Conservation (phyloP, 2,329 filamentous ascomycete species). For the Talaromyces sp. region DNA sequence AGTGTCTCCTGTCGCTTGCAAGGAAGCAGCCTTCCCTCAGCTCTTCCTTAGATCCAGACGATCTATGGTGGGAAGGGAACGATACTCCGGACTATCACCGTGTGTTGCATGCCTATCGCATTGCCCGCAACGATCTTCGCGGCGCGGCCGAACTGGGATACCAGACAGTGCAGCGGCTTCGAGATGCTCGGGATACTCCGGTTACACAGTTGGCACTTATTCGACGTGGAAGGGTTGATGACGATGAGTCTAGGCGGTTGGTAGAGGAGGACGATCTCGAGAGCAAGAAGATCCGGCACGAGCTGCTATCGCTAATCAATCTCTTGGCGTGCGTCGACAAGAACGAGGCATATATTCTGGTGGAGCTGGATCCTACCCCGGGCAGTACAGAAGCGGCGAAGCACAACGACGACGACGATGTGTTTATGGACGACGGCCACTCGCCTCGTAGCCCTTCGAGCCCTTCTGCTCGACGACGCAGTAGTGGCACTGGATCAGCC, state of each 20-base stretch:
- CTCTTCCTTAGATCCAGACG: slow-evolving; percentile 33
- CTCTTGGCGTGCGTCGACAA: slow-evolving; percentile 78
- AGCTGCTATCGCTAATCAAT: slow-evolving; percentile 90
- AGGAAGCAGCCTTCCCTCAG: slow-evolving; percentile 61
- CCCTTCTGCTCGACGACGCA: slow-evolving; percentile 4
- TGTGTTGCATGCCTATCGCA: slow-evolving; percentile 85
- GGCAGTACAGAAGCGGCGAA: slow-evolving; percentile 39
- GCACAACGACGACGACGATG: slow-evolving; percentile 32
- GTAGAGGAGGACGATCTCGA: slow-evolving; percentile 41
- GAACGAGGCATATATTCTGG: slow-evolving; percentile 70
- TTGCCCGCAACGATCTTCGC: slow-evolving; percentile 78
- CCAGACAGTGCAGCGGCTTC: slow-evolving; percentile 51
- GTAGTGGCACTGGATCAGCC: slow-evolving; percentile 7
- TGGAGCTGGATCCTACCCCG: slow-evolving; percentile 40
- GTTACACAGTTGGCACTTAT: slow-evolving; percentile 30
- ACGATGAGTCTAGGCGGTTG: slow-evolving; percentile 21
- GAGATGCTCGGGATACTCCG: slow-evolving; percentile 29
- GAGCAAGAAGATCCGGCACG: slow-evolving; percentile 55
- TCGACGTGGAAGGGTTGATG: slow-evolving; percentile 27
- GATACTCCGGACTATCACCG: slow-evolving; percentile 69
- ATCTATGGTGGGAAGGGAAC: slow-evolving; percentile 20
- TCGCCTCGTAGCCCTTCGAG: slow-evolving; percentile 12
- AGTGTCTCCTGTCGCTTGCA: slow-evolving; percentile 67
- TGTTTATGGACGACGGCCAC: slow-evolving; percentile 35
- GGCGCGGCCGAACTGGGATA: slow-evolving; percentile 61